phyloP scores from a whole-genome alignment of 2,329 filamentous ascomycete species.

The Aspergillus amoenus region DNA sequence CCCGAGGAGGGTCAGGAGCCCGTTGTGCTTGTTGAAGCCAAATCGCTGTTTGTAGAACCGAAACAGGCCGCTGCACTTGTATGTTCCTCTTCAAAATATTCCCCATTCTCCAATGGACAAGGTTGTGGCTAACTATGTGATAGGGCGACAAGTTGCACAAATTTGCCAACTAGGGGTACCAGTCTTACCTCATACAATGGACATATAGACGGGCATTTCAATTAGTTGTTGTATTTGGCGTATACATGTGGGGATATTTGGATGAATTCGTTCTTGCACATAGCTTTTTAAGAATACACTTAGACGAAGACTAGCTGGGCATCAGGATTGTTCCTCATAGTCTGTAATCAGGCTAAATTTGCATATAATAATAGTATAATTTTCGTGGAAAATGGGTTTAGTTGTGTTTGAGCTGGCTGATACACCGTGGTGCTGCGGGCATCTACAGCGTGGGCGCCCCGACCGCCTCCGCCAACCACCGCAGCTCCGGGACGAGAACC shows the following conservation, averaged over 20 bases:
- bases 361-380: neutral
- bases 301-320: neutral
- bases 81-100: slow-evolving; percentile 39
- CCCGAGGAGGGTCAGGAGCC: slow-evolving; percentile 62
- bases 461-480: slow-evolving; percentile 13
- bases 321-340: neutral
- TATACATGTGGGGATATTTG: slow-evolving; percentile 4
- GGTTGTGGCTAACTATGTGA: neutral
- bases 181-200: neutral
- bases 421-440: neutral
- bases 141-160: slow-evolving; percentile 28
- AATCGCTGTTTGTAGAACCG: slow-evolving; percentile 85
- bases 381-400: neutral
- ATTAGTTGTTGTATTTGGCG: slow-evolving; percentile 6
- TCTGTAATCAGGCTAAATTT: neutral
- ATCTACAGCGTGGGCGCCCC: neutral
- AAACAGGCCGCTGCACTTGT: slow-evolving; percentile 77
- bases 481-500: slow-evolving; percentile 8
- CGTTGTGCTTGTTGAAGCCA: slow-evolving; percentile 73
- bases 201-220: neutral
- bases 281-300: neutral
- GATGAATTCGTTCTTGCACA: neutral
- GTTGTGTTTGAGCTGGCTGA: neutral
- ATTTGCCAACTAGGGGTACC: slow-evolving; percentile 12
- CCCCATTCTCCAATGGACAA: neutral